These are phyloP conservation scores for Colletotrichum gloeosporioides DNA, from an alignment of 2,329 filamentous ascomycete genomes.

Conservation along the genomic window DNA sequence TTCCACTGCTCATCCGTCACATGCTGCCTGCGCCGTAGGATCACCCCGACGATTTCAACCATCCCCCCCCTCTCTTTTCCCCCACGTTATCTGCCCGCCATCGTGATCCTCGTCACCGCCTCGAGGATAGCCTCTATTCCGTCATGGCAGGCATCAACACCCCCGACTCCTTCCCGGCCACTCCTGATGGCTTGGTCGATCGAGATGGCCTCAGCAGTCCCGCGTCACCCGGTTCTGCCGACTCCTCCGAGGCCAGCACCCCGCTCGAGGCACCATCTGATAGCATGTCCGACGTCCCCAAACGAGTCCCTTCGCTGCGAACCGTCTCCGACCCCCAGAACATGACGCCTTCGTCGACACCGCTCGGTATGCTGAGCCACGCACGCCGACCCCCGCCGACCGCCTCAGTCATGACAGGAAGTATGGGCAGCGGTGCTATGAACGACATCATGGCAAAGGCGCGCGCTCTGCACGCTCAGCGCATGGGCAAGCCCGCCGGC, in stretches of 20 bases:
- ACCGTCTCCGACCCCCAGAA: conserved; percentile 63
- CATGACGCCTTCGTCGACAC: conserved; percentile 86
- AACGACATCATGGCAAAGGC: conserved; percentile 53
- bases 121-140: neutral
- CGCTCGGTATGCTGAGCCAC: conserved; percentile 76
- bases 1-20: neutral
- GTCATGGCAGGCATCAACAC: conserved; percentile 23
- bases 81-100: neutral
- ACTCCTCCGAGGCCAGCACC: conserved; percentile 54
- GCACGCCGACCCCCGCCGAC: conserved; percentile 58
- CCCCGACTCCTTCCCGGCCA: conserved; percentile 45
- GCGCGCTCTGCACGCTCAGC: conserved; percentile 50
- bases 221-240: conserved; percentile 48
- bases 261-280: conserved; percentile 47
- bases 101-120: neutral
- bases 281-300: conserved; percentile 39
- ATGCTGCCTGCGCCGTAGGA: neutral
- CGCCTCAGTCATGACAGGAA: conserved; percentile 33
- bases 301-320: conserved; percentile 64
- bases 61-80: neutral
- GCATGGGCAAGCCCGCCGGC: conserved; percentile 43
- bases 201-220: conserved; percentile 39
- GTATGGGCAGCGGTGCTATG: conserved; percentile 35
- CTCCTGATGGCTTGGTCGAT: conserved; percentile 50
- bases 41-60: neutral